Evolutionary conservation across 768 basidiomycete species (phyloP).

Genomic region (Tremella fuciformis): DNA sequence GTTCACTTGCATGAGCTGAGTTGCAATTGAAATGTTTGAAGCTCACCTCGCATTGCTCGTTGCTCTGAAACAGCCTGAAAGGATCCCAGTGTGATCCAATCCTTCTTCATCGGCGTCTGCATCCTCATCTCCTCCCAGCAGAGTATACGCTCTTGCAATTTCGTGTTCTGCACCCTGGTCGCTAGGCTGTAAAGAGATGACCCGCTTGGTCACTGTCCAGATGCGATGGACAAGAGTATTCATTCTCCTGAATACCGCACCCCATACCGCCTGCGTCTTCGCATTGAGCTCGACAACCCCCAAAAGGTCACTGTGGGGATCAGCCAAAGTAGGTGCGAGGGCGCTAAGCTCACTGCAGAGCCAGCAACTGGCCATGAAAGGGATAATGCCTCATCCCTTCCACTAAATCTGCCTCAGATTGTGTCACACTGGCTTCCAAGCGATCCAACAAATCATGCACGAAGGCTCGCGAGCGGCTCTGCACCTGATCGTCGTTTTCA

Average conservation of each 20-base stretch:
- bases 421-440: conserved; percentile 27
- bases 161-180: conserved; percentile 39
- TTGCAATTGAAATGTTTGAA: background rate
- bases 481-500: background rate
- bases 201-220: conserved; percentile 35
- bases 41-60: conserved; percentile 49
- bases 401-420: conserved; percentile 33
- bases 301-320: background rate
- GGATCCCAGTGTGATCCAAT: conserved; percentile 34
- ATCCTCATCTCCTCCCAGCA: conserved; percentile 27
- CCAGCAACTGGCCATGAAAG: conserved; percentile 44
- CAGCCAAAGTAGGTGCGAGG: background rate
- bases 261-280: too few species aligned
- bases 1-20: conserved; percentile 19
- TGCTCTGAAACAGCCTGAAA: conserved; percentile 50
- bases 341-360: conserved; percentile 30
- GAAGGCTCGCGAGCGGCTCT: conserved; percentile 16
- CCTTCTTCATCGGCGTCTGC: conserved; percentile 28
- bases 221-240: conserved; percentile 23
- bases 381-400: conserved; percentile 35
- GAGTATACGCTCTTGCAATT: conserved; percentile 46
- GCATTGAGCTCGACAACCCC: too few species aligned
- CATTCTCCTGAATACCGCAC: too few species aligned
- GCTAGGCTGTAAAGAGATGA: conserved; percentile 28
- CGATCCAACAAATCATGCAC: conserved; percentile 18